Evolutionary conservation across 164 flowering plant species (phyloP), one percentile per base, ranked within the genome.

Genomic region (Macadamia integrifolia): DNA sequence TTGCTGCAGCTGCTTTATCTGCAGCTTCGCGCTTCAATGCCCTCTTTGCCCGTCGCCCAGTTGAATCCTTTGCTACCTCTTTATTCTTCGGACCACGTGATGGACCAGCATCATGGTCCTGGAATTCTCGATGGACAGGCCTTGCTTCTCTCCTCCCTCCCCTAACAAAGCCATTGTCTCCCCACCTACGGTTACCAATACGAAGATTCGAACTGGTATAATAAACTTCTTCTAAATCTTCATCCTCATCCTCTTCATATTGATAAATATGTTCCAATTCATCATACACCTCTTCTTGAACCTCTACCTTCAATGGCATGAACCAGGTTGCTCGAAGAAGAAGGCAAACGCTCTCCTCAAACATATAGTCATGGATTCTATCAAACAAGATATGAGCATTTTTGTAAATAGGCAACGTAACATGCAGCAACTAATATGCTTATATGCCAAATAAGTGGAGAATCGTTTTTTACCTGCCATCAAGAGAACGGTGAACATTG

Each of bases 291-390:
- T 83, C 86, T 52, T 76, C 87, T 3, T 66, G 82, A 9, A 67
- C 75, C 62, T 80, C 88, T 70, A 86, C 82, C 59, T 65, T 55
- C 69, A 86, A 58, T 42, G 98, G 94, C 29, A 70, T 74, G 58
- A 88, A 93, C 98, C 98, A 93, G 5, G 86, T 29, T 3, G 98
- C 98, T 72, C 98, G 75, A n/a, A 93, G 81, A 46, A 93, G 94
- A 15, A 93, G 85, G 78, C 96, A 88, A 7, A 93, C 90, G 74
- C 98, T 93, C 81, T 93, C 98, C 82, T 91, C 98, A n/a, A 87
- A 83, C 94, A 93, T 86, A 81, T 87, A 93, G 66, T 90, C 97
- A 12, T 85, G 79, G 56, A 89, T 78, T 71, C 98, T 93, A 86
- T 61, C 14, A 13, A 28, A 31, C 53, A 42, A 12, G 48, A 43